phyloP scores from a whole-genome alignment of 805 yeast species.

The Ogataea pilisensis region DNA sequence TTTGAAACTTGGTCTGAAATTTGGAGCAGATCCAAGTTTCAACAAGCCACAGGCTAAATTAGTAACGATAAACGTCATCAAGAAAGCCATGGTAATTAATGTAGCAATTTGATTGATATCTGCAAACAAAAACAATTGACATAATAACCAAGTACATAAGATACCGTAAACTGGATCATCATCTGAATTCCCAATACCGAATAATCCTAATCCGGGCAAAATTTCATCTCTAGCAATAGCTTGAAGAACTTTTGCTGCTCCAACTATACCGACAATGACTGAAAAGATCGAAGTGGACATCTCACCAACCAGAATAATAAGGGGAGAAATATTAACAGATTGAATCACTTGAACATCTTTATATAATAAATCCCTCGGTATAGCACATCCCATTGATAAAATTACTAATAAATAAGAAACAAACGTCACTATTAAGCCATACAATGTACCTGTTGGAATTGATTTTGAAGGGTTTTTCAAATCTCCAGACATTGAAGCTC shows the following conservation, averaged over 20 bases:
- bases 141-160: constrained; percentile 70
- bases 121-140: constrained; percentile 82
- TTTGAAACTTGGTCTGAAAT: constrained; percentile 91
- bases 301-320: constrained; percentile 81
- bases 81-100: constrained; percentile 92
- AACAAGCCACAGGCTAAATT: constrained; percentile 89
- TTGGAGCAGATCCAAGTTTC: constrained; percentile 92
- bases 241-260: constrained; percentile 86
- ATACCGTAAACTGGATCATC: constrained; percentile 66
- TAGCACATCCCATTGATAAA: constrained; percentile 69
- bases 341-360: constrained; percentile 83
- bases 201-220: constrained; percentile 69
- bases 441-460: constrained; percentile 90
- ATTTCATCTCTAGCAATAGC: constrained; percentile 89
- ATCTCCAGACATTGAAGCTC: constrained; percentile 98
- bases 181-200: constrained; percentile 45
- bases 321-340: constrained; percentile 65
- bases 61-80: constrained; percentile 93
- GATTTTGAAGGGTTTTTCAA: constrained; percentile 78
- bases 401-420: constrained; percentile 76
- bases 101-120: constrained; percentile 94
- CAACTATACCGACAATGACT: constrained; percentile 91
- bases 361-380: constrained; percentile 74
- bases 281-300: constrained; percentile 87
- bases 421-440: constrained; percentile 79